Evolutionary conservation across 768 basidiomycete genomes (phyloP).

Genomic region (Pleurotus giganteus): DNA sequence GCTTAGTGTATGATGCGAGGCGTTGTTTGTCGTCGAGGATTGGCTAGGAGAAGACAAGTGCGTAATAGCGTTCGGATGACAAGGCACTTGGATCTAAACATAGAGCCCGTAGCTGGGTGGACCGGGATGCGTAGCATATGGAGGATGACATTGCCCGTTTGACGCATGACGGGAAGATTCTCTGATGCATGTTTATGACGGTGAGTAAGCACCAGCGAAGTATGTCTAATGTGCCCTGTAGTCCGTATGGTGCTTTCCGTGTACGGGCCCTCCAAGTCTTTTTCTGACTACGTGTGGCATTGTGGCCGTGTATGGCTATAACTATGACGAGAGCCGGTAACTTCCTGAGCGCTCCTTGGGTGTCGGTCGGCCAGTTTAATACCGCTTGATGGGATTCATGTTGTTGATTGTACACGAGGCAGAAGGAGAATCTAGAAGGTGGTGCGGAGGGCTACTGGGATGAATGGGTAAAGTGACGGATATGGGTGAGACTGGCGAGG

Average conservation of each 20-base stretch:
- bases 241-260: not conserved
- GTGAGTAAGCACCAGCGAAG: not conserved
- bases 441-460: not conserved
- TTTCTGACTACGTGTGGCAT: not conserved
- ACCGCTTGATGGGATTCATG: not conserved
- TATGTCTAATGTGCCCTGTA: not conserved
- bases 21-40: not conserved
- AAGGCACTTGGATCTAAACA: not conserved
- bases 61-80: not conserved
- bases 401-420: not conserved
- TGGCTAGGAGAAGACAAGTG: not conserved
- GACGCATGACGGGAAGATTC: not conserved
- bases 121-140: not conserved
- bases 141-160: constrained; percentile 1
- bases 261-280: not conserved
- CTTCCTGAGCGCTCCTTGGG: constrained; percentile 5
- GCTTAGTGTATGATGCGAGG: not conserved
- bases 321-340: not conserved
- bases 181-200: not conserved
- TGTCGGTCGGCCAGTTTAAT: not conserved
- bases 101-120: not conserved
- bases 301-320: not conserved
- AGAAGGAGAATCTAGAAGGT: not conserved
- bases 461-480: not conserved
- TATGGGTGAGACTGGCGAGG: not conserved